These are phyloP conservation scores for Oemleria cerasiformis DNA, from an alignment of 306 rosid genomes.

Conservation along the genomic window DNA sequence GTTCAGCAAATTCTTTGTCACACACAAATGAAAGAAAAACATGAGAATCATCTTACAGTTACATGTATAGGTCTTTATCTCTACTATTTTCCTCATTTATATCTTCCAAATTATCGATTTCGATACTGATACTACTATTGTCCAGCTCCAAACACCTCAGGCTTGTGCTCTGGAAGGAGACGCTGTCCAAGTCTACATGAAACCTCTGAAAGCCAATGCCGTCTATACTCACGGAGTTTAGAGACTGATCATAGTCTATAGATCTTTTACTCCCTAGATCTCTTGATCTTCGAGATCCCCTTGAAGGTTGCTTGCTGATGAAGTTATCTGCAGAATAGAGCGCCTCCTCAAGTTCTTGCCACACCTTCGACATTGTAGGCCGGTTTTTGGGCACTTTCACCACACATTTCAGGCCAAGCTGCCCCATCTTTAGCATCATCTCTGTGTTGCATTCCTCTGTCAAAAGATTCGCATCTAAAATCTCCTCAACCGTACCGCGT, in stretches of 20 bases:
- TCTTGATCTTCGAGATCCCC: constrained; percentile 15
- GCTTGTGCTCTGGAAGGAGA: constrained; percentile 50
- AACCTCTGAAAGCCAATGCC: constrained; percentile 62
- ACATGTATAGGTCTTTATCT: constrained; percentile 17
- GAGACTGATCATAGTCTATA: constrained; percentile 42
- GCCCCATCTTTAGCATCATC: constrained; percentile 71
- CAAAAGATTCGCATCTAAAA: constrained; percentile 66
- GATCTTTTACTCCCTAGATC: constrained; percentile 18
- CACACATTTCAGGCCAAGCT: constrained; percentile 65
- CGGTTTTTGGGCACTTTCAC: constrained; percentile 59
- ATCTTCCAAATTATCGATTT: constrained; percentile 36
- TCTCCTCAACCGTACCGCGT: constrained; percentile 54
- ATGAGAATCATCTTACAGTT: background rate
- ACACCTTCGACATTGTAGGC: constrained; percentile 70
- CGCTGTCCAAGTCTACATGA: constrained; percentile 55
- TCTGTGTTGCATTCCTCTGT: constrained; percentile 60
- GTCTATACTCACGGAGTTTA: constrained; percentile 61
- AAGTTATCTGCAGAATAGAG: constrained; percentile 41
- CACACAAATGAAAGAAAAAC: constrained; percentile 3
- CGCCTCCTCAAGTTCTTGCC: constrained; percentile 59
- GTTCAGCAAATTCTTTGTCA: background rate
- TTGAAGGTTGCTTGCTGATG: constrained; percentile 26
- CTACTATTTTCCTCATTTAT: constrained; percentile 19
- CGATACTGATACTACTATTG: constrained; percentile 44
- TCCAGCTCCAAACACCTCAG: constrained; percentile 68